These are phyloP conservation scores for Tympanopsis confertula DNA, from an alignment of 2,329 filamentous ascomycete species.

Conservation along the genomic window DNA sequence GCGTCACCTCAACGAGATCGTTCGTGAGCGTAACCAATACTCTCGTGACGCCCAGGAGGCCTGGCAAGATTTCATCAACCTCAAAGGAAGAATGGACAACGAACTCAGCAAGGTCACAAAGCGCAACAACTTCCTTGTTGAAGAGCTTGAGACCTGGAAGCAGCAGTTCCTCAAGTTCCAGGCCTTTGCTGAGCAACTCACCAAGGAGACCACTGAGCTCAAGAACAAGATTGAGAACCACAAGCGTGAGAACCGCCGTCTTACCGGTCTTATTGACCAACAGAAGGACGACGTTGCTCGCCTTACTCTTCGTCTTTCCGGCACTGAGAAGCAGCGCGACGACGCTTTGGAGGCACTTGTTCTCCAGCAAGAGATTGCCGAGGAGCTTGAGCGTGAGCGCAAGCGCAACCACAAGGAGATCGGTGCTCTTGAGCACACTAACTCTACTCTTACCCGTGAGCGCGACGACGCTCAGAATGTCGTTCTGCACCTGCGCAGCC, in stretches of 20 bases:
- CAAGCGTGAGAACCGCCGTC: conserved; percentile 93
- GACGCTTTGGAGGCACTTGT: conserved; percentile 94
- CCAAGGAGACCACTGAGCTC: conserved; percentile 96
- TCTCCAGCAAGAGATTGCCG: conserved; percentile 97
- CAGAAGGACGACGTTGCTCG: conserved; percentile 91
- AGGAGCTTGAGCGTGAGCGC: conserved; percentile 91
- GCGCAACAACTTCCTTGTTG: conserved; percentile 95
- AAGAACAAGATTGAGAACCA: conserved; percentile 98
- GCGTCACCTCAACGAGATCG: conserved; percentile 96
- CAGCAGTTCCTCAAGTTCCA: conserved; percentile 99
- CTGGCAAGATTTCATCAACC: conserved; percentile 99
- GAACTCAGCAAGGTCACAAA: conserved; percentile 94
- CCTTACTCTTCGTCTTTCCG: conserved; percentile 74
- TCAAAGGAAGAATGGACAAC: conserved; percentile 97
- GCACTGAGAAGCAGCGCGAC: conserved; percentile 97
- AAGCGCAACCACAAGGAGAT: conserved; percentile 98
- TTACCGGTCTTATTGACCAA: conserved; percentile 82
- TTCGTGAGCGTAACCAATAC: conserved; percentile 96
- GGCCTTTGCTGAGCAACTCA: conserved; percentile 92
- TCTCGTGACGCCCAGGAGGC: conserved; percentile 93
- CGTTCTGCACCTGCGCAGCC: conserved; percentile 87
- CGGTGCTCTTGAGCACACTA: conserved; percentile 76
- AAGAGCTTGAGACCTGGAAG: conserved; percentile 98
- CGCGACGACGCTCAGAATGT: conserved; percentile 94
- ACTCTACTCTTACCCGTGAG: conserved; percentile 70